phyloP scores from a whole-genome alignment of 1,284 basidiomycete genomes.

The Coniferiporia weirii region DNA sequence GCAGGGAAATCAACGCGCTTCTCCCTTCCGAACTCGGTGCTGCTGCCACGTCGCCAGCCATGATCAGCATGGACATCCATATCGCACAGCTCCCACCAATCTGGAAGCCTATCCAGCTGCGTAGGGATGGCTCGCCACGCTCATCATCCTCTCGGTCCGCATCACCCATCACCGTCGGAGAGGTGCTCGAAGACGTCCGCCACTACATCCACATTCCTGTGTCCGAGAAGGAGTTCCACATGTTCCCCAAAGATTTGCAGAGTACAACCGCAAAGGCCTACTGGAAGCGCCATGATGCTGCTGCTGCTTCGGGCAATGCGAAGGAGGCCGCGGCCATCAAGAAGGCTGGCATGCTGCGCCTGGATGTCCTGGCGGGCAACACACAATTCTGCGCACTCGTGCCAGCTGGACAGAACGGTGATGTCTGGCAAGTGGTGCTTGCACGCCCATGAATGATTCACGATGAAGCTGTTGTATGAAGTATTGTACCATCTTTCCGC shows the following conservation, averaged over 20 bases:
- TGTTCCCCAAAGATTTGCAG: slow-evolving; percentile 10
- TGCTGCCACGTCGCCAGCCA: slow-evolving; percentile 6
- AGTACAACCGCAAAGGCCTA: slow-evolving; percentile 1
- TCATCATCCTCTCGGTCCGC: neutral
- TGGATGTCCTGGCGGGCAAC: slow-evolving; percentile 9
- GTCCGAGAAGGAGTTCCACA: slow-evolving; percentile 6
- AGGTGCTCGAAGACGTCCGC: slow-evolving; percentile 13
- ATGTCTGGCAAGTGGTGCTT: slow-evolving; percentile 5
- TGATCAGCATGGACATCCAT: slow-evolving; percentile 6
- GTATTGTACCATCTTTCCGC: neutral
- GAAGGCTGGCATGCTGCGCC: slow-evolving; percentile 8
- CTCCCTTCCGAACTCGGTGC: slow-evolving; percentile 3
- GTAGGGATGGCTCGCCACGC: neutral
- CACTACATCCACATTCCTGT: slow-evolving; percentile 6
- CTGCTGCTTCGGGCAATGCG: neutral
- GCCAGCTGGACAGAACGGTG: neutral
- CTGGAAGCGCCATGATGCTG: slow-evolving; percentile 7
- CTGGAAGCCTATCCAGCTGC: slow-evolving; percentile 15
- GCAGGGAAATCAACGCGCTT: slow-evolving; percentile 2
- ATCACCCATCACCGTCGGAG: slow-evolving; percentile 11
- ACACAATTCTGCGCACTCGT: slow-evolving; percentile 8
- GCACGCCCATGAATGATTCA: neutral
- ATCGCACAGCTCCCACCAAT: slow-evolving; percentile 10
- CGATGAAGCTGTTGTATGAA: neutral
- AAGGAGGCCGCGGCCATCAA: slow-evolving; percentile 4